A percentile compares a stretch with the other conserved stretches of the same genome.
These are phyloP conservation scores for Geotrichum bryndzae DNA, from an alignment of 1,139 yeast species.

Conservation along the genomic window DNA sequence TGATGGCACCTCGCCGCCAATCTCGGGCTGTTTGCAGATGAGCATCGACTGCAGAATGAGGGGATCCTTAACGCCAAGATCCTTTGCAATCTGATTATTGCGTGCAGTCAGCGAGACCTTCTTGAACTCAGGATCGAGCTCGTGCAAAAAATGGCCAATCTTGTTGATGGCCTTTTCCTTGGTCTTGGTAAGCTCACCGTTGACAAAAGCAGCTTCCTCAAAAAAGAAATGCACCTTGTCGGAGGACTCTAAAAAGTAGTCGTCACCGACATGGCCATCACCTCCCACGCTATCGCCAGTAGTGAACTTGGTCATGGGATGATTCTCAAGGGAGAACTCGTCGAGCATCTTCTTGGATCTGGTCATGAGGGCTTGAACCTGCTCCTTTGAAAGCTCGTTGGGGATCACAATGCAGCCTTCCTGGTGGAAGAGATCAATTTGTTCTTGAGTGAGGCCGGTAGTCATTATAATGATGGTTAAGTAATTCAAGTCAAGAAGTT, in stretches of 20 bases:
- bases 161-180: constrained; percentile 61
- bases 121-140: constrained; percentile 45
- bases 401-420: constrained; percentile 64
- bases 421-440: constrained; percentile 38
- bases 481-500: not conserved
- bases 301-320: constrained; percentile 67
- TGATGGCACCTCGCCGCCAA: constrained; percentile 71
- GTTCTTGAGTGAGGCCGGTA: constrained; percentile 30
- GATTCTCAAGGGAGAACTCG: constrained; percentile 49
- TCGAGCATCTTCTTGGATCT: constrained; percentile 45
- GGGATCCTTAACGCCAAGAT: constrained; percentile 56
- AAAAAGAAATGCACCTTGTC: constrained; percentile 67
- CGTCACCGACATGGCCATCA: constrained; percentile 59
- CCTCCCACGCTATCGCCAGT: constrained; percentile 50
- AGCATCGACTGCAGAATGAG: constrained; percentile 74
- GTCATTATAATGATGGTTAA: constrained; percentile 13
- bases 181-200: constrained; percentile 47
- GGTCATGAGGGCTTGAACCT: constrained; percentile 39
- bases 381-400: constrained; percentile 43
- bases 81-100: constrained; percentile 48
- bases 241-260: constrained; percentile 62
- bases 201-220: constrained; percentile 59
- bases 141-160: constrained; percentile 74
- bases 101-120: constrained; percentile 48
- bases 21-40: constrained; percentile 70